phyloP scores from a whole-genome alignment of 257 asterid genomes.

The Ilex aquifolium region DNA sequence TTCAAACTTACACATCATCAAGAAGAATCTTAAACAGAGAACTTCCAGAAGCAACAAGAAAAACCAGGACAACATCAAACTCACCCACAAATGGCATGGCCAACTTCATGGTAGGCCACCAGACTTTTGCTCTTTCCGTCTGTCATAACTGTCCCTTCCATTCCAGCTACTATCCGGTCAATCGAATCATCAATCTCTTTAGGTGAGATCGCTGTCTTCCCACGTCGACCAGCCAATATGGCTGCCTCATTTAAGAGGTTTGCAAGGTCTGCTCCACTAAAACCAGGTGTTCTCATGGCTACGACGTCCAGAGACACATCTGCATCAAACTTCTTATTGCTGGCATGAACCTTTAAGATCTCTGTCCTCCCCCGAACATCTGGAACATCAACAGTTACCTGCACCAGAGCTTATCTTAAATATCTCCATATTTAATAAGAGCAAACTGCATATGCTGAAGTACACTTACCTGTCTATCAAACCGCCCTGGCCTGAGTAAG shows the following conservation, averaged over 20 bases:
- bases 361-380: constrained; percentile 97
- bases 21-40: background rate
- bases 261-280: constrained; percentile 99
- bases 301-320: constrained; percentile 92
- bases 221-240: constrained; percentile 92
- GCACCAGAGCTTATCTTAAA: constrained; percentile 12
- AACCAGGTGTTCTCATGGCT: constrained; percentile 99
- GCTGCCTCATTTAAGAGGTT: constrained; percentile 98
- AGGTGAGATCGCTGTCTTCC: constrained; percentile 69
- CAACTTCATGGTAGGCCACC: constrained; percentile 98
- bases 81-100: constrained; percentile 98
- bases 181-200: constrained; percentile 95
- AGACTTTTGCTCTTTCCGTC: constrained; percentile 99
- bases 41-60: background rate
- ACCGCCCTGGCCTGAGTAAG: constrained; percentile 90
- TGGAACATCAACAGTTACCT: constrained; percentile 94
- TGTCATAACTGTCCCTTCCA: constrained; percentile 98
- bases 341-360: constrained; percentile 80
- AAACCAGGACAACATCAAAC: constrained; percentile 13
- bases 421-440: too few species aligned
- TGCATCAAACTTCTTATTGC: constrained; percentile 76
- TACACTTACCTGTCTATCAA: constrained; percentile 85
- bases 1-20: too few species aligned
- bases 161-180: constrained; percentile 97
- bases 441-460: too few species aligned